Base-by-base conservation (phyloP, 495 filamentous ascomycete species). In the Schizothecium vesticola region DNA sequence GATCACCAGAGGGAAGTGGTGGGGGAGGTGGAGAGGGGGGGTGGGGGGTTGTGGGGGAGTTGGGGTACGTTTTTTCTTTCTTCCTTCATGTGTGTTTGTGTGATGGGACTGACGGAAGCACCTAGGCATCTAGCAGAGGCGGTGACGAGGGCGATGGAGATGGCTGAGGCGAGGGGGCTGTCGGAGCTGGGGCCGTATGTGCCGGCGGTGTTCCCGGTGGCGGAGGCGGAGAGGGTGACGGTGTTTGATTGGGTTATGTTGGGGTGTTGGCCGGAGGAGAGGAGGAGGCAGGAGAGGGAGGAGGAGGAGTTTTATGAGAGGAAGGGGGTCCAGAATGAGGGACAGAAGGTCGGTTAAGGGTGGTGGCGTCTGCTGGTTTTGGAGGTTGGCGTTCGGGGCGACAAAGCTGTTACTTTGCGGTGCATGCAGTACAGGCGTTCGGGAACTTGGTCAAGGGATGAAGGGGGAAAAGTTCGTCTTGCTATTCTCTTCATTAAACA, bases 1-100 rank as follows among this genome's bases (percentile, higher is more conserved):
- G 96, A 97, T 71, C 95, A 99, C 73, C 95, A 99, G 77, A 85
- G 86, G 43, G 93, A 99, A 75, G 83, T 98, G 11, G 93, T 94
- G 1, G 81, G 86, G 59, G 89, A 89, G 72, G 80, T 97, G 62
- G 86, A 89, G 57, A 73, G 78, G 7, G 85, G 68, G 88, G 89
- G 25, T 93, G 91, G 77, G 86, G 90, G 2, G 75, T 94, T 56
- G 83, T 89, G 67, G 90, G 90, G 16, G 77, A 80, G 60, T 77
- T 92, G 28, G 81, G 86, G 91, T 93, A 83, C 72, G 82, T 72
- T 19, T 51, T 59, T 9, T 11, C 11, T 33, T 31, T 2, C 6
- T n/a, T 8, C 4, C 16, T n/a, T n/a, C n/a, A n/a, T n/a, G n/a
- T 19, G 16, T 0, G 36, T 51, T 12, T 12, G 1, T n/a, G 36